Evolutionary conservation across 345 rosid species (phyloP).

Genomic region (Camelina hispida): DNA sequence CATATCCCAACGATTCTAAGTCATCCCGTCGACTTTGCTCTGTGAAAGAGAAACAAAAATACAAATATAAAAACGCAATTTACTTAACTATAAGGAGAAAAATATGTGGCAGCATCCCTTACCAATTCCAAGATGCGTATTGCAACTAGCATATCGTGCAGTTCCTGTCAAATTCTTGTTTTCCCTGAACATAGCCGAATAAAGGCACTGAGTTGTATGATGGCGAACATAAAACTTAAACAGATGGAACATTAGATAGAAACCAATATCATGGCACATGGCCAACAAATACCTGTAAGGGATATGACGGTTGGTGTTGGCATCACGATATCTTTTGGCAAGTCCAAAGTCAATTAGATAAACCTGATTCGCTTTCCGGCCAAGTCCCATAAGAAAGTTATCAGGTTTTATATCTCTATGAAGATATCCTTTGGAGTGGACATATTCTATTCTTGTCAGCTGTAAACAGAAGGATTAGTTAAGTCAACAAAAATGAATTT

Average conservation of each 20-base stretch:
- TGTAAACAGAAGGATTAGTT: conserved; percentile 29
- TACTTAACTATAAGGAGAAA: conserved; percentile 1
- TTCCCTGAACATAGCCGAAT: conserved; percentile 59
- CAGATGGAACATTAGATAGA: neutral
- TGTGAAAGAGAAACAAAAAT: conserved; percentile 34
- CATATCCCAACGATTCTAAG: conserved; percentile 79
- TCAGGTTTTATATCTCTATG: conserved; percentile 93
- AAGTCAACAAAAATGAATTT: conserved; percentile 11
- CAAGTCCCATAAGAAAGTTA: conserved; percentile 91
- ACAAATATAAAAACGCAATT: neutral
- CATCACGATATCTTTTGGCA: conserved; percentile 83
- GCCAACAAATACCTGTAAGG: conserved; percentile 65
- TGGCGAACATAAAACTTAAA: neutral
- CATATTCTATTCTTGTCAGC: conserved; percentile 76
- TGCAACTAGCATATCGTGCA: conserved; percentile 97
- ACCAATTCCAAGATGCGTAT: conserved; percentile 99
- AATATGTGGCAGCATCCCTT: conserved; percentile 35
- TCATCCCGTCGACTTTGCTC: conserved; percentile 90
- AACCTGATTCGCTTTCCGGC: conserved; percentile 88
- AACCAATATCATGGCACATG: neutral
- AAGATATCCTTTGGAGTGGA: conserved; percentile 80
- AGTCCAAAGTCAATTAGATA: conserved; percentile 91
- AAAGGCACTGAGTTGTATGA: neutral
- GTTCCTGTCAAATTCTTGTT: conserved; percentile 96
- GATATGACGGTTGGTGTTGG: conserved; percentile 80